Percentiles rank a stretch among this genome's conserved stretches.
Evolutionary conservation across 1,284 basidiomycete genomes (phyloP).

Genomic region (Cutaneotrichosporon spelunceum): DNA sequence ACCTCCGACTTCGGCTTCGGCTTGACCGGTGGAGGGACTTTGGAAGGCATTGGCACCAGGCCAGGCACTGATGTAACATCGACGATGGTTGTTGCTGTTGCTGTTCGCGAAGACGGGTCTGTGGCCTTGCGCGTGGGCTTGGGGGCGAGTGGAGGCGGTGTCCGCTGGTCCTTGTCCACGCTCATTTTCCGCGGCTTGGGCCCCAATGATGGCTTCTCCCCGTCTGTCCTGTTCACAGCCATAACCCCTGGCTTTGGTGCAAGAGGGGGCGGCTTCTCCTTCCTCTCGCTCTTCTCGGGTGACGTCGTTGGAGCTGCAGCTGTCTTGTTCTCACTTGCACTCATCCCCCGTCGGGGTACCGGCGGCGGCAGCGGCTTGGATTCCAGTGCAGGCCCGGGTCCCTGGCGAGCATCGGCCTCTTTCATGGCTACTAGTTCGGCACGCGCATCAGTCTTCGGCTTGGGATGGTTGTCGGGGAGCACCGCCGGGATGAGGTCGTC

Average conservation of each 20-base stretch:
- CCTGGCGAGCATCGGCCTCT: no score
- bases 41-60: not conserved
- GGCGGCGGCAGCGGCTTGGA: not conserved
- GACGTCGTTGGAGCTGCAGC: not conserved
- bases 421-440: no score
- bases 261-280: conserved; percentile 1
- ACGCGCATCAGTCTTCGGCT: not conserved
- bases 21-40: not conserved
- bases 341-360: not conserved
- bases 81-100: not conserved
- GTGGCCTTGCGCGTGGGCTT: not conserved
- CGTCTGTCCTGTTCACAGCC: not conserved
- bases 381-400: not conserved
- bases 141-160: not conserved
- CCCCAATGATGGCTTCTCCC: not conserved
- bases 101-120: not conserved
- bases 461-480: conserved; percentile 12
- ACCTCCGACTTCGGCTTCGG: conserved; percentile 11
- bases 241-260: conserved; percentile 1
- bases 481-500: conserved; percentile 11
- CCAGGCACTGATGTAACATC: not conserved
- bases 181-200: conserved; percentile 1
- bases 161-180: not conserved
- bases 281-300: not conserved
- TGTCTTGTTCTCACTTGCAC: not conserved